Base-by-base conservation (phyloP, 352 stramenopile species). In the Aphanomyces cochlioides region DNA sequence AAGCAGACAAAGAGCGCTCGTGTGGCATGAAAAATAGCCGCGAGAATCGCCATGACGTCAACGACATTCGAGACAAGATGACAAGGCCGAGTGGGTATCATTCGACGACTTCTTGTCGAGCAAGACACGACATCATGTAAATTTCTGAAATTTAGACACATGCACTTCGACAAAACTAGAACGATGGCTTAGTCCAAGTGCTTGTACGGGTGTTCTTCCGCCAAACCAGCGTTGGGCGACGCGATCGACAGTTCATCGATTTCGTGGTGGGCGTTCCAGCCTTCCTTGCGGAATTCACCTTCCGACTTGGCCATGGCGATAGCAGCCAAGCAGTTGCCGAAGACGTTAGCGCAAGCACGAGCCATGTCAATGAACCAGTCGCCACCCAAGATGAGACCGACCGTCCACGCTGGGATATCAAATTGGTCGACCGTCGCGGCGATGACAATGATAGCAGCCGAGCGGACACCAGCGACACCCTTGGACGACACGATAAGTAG, bases 351-450 rank as follows among this genome's bases (percentile, higher is more conserved):
- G 61, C 85, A 73, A 15, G 80, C 84, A 13, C 80, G 80, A 0
- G 77, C 64, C 79, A 85, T 85, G 60, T 88, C 80, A 74, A 83
- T 83, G 73, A 88, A 72, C 80, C 80, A 88, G 57, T 88, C 80
- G 19, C 78, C 80, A 10, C 78, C 79, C 0, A 88, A 67, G 59
- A 88, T 83, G 0, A 88, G 75, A 15, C 79, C 78, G 38, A 88
- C 80, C 1, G 80, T 79, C 80, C 80, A 88, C 66, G 72, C 79
- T 50, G 80, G 80, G 34, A 88, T 78, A 71, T 79, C 74, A 56
- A 88, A 88, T 71, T 83, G 77, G 54, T 80, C 71, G n/a, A 85
- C 21, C 1, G 79, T 85, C 19, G 79, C 79, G 0, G 79, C 79
- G 7, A 85, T 72, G 8, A 85, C 79, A 53, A 85, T 80, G 21